phyloP scores from a whole-genome alignment of 176 grass and related monocot genomes.

The Cenchrus fungigraminus region DNA sequence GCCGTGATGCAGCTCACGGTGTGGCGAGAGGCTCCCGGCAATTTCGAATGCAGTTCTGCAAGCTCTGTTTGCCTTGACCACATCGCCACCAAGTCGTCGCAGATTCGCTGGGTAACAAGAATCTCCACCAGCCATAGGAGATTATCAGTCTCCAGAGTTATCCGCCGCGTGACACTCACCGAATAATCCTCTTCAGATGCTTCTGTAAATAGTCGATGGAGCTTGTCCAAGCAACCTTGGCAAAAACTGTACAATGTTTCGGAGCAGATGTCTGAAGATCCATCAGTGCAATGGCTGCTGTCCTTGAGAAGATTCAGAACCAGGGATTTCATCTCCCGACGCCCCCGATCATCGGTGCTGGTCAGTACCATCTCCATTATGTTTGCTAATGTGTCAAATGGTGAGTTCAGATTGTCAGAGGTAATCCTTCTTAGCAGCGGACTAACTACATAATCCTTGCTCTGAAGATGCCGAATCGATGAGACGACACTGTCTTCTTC shows the following conservation, averaged over 20 bases:
- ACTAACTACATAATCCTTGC: conserved; percentile 48
- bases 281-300: conserved; percentile 47
- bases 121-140: conserved; percentile 87
- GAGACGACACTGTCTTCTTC: conserved; percentile 81
- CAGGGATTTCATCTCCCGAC: conserved; percentile 83
- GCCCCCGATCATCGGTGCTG: conserved; percentile 69
- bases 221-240: conserved; percentile 58
- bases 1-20: conserved; percentile 67
- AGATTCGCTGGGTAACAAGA: conserved; percentile 55
- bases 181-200: conserved; percentile 58
- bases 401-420: conserved; percentile 52
- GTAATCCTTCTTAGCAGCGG: conserved; percentile 74
- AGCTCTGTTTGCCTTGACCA: conserved; percentile 74
- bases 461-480: conserved; percentile 60
- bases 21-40: conserved; percentile 59
- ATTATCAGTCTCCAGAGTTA: conserved; percentile 80
- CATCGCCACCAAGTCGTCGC: conserved; percentile 62
- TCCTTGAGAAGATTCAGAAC: conserved; percentile 85
- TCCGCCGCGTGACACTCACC: conserved; percentile 44
- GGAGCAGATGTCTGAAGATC: conserved; percentile 55
- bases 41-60: conserved; percentile 55
- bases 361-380: conserved; percentile 83
- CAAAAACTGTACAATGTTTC: conserved; percentile 64
- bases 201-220: conserved; percentile 47
- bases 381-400: conserved; percentile 56